Percentiles rank a stretch among this genome's conserved stretches.
Conservation (phyloP, 192 early-diverging fungal genomes). For the Umbelopsis vinacea region DNA sequence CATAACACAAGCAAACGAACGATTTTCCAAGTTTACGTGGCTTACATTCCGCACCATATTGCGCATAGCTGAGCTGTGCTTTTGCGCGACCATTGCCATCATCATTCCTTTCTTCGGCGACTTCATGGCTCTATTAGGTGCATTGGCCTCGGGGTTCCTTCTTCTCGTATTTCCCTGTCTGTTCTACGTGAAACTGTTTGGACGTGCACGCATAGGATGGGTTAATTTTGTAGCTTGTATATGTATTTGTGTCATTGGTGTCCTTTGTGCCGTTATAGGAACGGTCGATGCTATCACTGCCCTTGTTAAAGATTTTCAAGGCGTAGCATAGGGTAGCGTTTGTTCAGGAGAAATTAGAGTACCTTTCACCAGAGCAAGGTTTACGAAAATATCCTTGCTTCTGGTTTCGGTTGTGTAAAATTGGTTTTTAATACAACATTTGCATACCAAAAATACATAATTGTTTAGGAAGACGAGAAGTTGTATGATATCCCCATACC, state of each 20-base stretch:
- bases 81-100: slow-evolving; percentile 61
- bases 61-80: slow-evolving; percentile 57
- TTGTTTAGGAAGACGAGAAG: too few relatives aligned
- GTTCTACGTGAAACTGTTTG: slow-evolving; percentile 75
- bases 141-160: slow-evolving; percentile 67
- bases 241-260: slow-evolving; percentile 60
- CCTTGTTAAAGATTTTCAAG: slow-evolving; percentile 33
- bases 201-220: slow-evolving; percentile 28
- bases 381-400: too few relatives aligned
- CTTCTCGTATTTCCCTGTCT: slow-evolving; percentile 82
- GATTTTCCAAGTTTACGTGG: slow-evolving; percentile 38
- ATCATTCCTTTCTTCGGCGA: slow-evolving; percentile 78
- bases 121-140: slow-evolving; percentile 74
- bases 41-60: slow-evolving; percentile 51
- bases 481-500: too few relatives aligned
- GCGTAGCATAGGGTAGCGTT: background rate
- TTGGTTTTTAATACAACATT: too few relatives aligned
- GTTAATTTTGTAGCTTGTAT: slow-evolving; percentile 49
- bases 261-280: slow-evolving; percentile 64
- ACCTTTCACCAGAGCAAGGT: too few relatives aligned
- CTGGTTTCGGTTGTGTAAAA: too few relatives aligned
- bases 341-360: background rate
- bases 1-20: slow-evolving; percentile 55
- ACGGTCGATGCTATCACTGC: slow-evolving; percentile 64
- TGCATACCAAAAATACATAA: too few relatives aligned